Evolutionary conservation across 164 flowering plant species (phyloP).

Genomic region (Vitis amurensis): DNA sequence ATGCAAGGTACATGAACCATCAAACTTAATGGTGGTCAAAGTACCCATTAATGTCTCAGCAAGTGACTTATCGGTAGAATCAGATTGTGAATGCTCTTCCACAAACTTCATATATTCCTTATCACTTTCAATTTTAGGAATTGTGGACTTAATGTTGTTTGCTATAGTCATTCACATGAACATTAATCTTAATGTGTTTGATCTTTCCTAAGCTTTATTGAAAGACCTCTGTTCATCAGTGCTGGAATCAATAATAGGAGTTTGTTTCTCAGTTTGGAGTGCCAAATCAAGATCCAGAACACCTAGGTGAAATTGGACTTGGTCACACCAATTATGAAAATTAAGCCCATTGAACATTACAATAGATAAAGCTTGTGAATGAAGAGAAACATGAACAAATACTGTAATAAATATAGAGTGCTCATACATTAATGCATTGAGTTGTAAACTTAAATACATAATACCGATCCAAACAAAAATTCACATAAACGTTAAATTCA

Average conservation of each 20-base stretch:
- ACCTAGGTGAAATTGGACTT: not conserved
- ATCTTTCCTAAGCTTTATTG: too few species aligned
- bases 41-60: not conserved
- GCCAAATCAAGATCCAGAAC: not conserved
- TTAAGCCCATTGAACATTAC: not conserved
- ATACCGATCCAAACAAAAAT: not conserved
- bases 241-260: not conserved
- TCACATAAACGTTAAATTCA: not conserved
- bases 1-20: too few species aligned
- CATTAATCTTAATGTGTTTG: not conserved
- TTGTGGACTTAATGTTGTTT: not conserved
- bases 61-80: not conserved
- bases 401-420: not conserved
- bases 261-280: not conserved
- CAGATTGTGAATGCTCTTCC: not conserved
- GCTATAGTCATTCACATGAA: not conserved
- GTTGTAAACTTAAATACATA: not conserved
- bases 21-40: too few species aligned
- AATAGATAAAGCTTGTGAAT: not conserved
- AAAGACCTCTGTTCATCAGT: not conserved
- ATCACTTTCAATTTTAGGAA: not conserved
- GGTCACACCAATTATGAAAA: not conserved
- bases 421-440: not conserved
- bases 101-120: not conserved
- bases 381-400: not conserved